Evolutionary conservation across 495 filamentous ascomycete species (phyloP).

Genomic region (Corynascus novoguineensis): DNA sequence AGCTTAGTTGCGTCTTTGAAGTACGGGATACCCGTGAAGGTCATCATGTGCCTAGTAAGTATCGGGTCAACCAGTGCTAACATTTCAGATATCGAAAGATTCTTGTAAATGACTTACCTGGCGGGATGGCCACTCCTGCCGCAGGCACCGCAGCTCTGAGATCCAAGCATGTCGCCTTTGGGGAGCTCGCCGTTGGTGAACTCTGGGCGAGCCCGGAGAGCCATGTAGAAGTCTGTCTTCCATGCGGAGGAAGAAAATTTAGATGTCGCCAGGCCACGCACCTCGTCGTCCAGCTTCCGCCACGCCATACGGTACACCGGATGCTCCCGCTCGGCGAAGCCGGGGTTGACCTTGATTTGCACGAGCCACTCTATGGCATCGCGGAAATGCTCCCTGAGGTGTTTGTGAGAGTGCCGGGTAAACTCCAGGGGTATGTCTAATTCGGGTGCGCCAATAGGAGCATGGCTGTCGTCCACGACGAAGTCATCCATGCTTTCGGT

Average conservation of each 20-base stretch:
- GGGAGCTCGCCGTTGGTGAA: constrained; percentile 25
- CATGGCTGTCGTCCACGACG: constrained; percentile 60
- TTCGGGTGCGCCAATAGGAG: constrained; percentile 57
- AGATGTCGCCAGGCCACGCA: constrained; percentile 58
- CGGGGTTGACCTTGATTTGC: constrained; percentile 64
- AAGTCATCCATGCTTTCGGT: constrained; percentile 66
- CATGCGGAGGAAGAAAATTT: constrained; percentile 72
- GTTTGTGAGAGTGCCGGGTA: constrained; percentile 58
- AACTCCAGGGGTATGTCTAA: constrained; percentile 63
- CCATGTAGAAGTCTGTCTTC: constrained; percentile 58
- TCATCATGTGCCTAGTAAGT: constrained; percentile 40
- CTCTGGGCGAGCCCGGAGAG: constrained; percentile 60
- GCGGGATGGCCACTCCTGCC: constrained; percentile 64
- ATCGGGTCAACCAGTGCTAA: not conserved
- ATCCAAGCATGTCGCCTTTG: constrained; percentile 27
- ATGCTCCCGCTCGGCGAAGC: constrained; percentile 53
- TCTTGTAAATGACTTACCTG: constrained; percentile 31
- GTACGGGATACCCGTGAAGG: constrained; percentile 65
- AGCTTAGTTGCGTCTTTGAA: constrained; percentile 45
- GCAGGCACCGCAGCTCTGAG: constrained; percentile 67
- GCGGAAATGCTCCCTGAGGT: constrained; percentile 70
- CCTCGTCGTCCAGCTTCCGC: constrained; percentile 67
- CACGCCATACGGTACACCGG: constrained; percentile 66
- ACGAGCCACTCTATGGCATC: constrained; percentile 80
- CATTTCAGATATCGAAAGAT: not conserved